A percentile compares a stretch with the other conserved stretches of the same genome.
These are phyloP conservation scores for Mycosphaerelloides madeirae DNA, from an alignment of 2,329 filamentous ascomycete genomes.

Conservation along the genomic window DNA sequence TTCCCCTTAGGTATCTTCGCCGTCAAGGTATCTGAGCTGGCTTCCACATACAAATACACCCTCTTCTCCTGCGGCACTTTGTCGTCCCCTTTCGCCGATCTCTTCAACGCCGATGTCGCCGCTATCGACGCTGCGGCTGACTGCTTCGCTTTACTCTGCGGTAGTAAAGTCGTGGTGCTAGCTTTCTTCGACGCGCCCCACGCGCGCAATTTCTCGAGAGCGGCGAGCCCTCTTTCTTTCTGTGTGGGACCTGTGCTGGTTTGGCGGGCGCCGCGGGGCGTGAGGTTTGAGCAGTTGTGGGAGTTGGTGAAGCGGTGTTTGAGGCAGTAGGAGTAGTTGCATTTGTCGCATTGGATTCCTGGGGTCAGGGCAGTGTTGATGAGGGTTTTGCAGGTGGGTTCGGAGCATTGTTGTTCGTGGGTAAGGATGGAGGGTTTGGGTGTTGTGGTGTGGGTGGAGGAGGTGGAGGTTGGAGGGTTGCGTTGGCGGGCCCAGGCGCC, in stretches of 20 bases:
- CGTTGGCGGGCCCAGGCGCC: conserved; percentile 57
- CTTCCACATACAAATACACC: conserved; percentile 87
- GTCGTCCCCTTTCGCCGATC: conserved; percentile 81
- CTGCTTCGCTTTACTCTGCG: conserved; percentile 51
- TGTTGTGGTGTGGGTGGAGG: conserved; percentile 24
- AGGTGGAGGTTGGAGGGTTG: conserved; percentile 23
- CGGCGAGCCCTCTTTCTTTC: conserved; percentile 63
- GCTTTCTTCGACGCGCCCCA: conserved; percentile 69
- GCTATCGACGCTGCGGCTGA: conserved; percentile 60
- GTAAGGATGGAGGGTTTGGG: conserved; percentile 54
- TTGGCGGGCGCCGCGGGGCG: conserved; percentile 52
- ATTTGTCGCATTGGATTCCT: conserved; percentile 66
- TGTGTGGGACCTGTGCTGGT: conserved; percentile 43
- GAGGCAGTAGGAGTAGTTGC: conserved; percentile 71
- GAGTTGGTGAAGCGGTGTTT: conserved; percentile 73
- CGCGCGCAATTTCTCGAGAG: conserved; percentile 69
- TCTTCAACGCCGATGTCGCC: conserved; percentile 74
- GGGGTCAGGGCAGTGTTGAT: conserved; percentile 65
- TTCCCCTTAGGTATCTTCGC: conserved; percentile 68
- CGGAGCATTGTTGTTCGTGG: conserved; percentile 65
- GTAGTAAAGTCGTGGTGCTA: conserved; percentile 35
- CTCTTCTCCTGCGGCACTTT: conserved; percentile 76
- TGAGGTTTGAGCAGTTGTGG: conserved; percentile 75
- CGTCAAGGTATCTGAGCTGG: conserved; percentile 77
- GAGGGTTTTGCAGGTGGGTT: conserved; percentile 61